Evolutionary conservation across 192 early-diverging fungal genomes (phyloP).

Genomic region (Coemansia sp.): DNA sequence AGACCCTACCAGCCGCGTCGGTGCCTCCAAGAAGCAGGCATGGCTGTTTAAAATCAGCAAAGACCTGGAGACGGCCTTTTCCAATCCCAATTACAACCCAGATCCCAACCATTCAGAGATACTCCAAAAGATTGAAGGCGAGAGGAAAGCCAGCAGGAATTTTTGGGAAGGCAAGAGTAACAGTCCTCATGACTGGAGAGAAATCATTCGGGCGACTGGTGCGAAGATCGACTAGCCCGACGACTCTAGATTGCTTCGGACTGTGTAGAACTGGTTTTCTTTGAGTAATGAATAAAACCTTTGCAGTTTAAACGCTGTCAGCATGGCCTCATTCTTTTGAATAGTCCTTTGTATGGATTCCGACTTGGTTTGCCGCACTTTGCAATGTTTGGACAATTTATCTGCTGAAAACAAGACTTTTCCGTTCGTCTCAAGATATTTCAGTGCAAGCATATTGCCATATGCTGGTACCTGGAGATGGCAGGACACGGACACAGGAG

Average conservation of each 20-base stretch:
- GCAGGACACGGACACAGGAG: too few relatives aligned
- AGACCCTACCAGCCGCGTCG: conserved; percentile 28
- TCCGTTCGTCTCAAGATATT: too few relatives aligned
- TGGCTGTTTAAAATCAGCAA: conserved; percentile 25
- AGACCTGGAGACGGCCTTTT: conserved; percentile 10
- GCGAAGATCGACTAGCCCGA: conserved; percentile 9
- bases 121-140: conserved; percentile 17
- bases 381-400: too few relatives aligned
- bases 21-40: conserved; percentile 11
- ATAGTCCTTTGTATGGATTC: too few relatives aligned
- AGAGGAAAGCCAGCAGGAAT: conserved; percentile 38
- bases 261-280: neutral
- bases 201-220: conserved; percentile 24
- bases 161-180: conserved; percentile 52
- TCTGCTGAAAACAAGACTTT: too few relatives aligned
- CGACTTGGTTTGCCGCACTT: too few relatives aligned
- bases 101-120: conserved; percentile 17
- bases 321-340: too few relatives aligned
- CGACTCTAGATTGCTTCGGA: neutral
- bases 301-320: too few relatives aligned
- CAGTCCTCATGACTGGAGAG: conserved; percentile 47
- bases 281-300: neutral
- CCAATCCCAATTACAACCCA: conserved; percentile 2
- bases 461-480: too few relatives aligned
- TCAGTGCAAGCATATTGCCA: too few relatives aligned